A percentile compares a stretch with the other conserved stretches of the same genome.
Evolutionary conservation across 108 stramenopile species (phyloP).

Genomic region (Conticribra guillardii): DNA sequence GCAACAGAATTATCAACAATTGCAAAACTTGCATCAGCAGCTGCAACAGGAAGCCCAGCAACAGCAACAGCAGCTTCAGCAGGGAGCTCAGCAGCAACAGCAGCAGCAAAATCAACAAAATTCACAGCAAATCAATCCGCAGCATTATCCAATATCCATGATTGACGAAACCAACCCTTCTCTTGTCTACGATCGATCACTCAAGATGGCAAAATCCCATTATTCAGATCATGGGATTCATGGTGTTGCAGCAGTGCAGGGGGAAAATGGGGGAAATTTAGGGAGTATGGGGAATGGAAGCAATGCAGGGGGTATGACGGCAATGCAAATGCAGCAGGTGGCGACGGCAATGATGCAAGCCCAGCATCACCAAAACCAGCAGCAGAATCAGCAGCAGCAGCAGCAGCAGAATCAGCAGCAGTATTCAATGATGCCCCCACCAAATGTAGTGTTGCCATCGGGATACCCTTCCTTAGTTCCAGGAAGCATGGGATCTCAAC

Average conservation of each 20-base stretch:
- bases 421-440: constrained; percentile 44
- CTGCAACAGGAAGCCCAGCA: constrained; percentile 10
- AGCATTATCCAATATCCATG: not conserved
- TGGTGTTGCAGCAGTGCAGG: constrained; percentile 28
- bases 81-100: not conserved
- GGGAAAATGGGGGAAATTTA: not conserved
- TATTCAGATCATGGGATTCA: constrained; percentile 64
- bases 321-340: constrained; percentile 39
- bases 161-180: constrained; percentile 26
- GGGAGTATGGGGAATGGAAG: not conserved
- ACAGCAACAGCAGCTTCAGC: constrained; percentile 3
- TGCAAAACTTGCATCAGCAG: constrained; percentile 6
- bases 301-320: constrained; percentile 20
- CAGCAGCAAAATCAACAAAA: constrained; percentile 9
- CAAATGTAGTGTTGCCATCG: constrained; percentile 5
- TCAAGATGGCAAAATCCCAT: constrained; percentile 62
- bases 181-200: constrained; percentile 41
- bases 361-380: constrained; percentile 17
- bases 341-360: constrained; percentile 11
- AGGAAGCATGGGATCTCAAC: constrained; percentile 23
- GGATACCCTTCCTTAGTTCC: constrained; percentile 27
- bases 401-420: constrained; percentile 31
- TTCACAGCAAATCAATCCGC: constrained; percentile 8
- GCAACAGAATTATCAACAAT: constrained; percentile 2
- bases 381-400: constrained; percentile 23